A percentile compares a stretch with the other conserved stretches of the same genome.
Evolutionary conservation across 2,329 filamentous ascomycete genomes (phyloP).

Genomic region (Coniochaeta prunicola): DNA sequence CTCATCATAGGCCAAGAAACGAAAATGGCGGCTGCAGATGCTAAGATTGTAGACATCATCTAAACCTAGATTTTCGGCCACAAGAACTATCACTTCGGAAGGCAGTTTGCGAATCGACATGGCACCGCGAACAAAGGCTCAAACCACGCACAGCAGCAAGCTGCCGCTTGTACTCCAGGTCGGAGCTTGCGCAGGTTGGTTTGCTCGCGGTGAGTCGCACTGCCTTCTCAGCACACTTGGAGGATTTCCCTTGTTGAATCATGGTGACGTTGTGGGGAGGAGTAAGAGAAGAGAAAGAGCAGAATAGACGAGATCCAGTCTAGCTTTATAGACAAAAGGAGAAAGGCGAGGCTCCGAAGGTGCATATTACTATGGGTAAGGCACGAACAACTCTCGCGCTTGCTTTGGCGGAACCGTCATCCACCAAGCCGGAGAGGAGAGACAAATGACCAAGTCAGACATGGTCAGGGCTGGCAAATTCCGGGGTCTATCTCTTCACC

Average conservation of each 20-base stretch:
- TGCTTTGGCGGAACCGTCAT: background rate
- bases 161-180: background rate
- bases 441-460: background rate
- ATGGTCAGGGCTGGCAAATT: no score
- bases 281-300: background rate
- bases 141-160: background rate
- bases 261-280: background rate
- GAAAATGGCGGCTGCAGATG: constrained; percentile 42
- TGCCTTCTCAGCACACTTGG: background rate
- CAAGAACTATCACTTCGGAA: constrained; percentile 56
- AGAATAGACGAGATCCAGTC: background rate
- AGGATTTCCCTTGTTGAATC: background rate
- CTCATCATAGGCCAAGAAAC: constrained; percentile 42
- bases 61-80: constrained; percentile 46
- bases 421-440: background rate
- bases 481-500: no score
- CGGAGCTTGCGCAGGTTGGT: background rate
- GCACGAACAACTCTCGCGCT: background rate
- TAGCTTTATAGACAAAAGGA: background rate
- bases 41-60: constrained; percentile 52
- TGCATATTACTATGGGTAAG: background rate
- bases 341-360: background rate
- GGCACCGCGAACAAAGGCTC: background rate
- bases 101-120: constrained; percentile 38
- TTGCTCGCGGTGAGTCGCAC: background rate